Base-by-base conservation (phyloP, 1,284 basidiomycete species). In the Ceratobasidium papillatum region DNA sequence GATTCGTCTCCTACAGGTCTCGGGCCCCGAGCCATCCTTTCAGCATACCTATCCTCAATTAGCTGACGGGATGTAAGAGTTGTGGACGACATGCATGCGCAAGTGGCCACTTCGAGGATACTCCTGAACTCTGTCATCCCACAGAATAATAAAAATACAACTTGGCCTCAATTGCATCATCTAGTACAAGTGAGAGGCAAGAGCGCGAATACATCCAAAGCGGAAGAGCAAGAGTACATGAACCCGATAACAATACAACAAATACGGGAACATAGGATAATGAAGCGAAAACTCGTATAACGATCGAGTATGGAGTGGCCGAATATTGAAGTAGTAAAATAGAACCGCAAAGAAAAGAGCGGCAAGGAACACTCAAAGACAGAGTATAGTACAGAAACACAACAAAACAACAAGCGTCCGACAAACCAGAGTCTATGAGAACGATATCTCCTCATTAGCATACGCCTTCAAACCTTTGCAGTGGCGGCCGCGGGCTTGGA, bases 221-320 rank as follows among this genome's bases (percentile, higher is more conserved):
- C 22, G 14, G 3, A 2, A 17, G 17, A 30, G 32, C 32, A 58
- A 58, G 32, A 17, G 36, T 58, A 58, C 4, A 58, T 58, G 30
- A 58, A 58, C 54, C 54, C 41, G 41, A 45, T 38, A 36, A n/a
- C 4, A 59, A 59, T 36, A 59, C 17, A 59, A 59, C 34, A 41
- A 41, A 61, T 32, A 45, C 61, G 59, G 59, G 22, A 43, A 12
- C 52, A 41, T 25, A 62, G n/a, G n/a, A 25, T 17, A 45, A 62
- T 43, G 22, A 22, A 45, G 38, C 27, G 12, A 25, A 45, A 62
- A 38, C n/a, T 22, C 27, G n/a, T n/a, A 43, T 45, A 36, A 25
- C 59, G 3, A 43, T 12, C 27, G 22, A 47, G 4, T 63, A 30
- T 17, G 4, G 14, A 63, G 41, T 32, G 36, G 41, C 22, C 12